Base-by-base conservation (phyloP, 1,284 basidiomycete species). In the Ganoderma lucidum region DNA sequence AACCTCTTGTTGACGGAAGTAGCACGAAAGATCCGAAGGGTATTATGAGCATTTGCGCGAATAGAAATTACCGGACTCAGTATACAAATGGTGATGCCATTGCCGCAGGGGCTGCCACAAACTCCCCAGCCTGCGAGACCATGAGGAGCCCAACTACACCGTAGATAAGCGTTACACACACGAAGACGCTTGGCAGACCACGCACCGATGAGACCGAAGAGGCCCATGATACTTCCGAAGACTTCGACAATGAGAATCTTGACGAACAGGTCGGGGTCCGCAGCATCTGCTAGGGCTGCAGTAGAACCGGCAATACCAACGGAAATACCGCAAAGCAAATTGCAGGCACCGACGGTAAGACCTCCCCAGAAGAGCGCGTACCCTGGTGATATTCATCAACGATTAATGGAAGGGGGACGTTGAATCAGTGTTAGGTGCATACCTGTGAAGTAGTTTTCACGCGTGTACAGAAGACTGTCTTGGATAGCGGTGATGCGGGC, bases 341-440 rank as follows among this genome's bases (percentile, higher is more conserved):
- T 98, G 82, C 96, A 98, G 6, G 90, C 77, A 19, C 95, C 96
- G 62, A 97, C 96, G 1, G 95, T 96, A 62, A 98, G 83, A 39
- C 96, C 96, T 53, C 96, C 96, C 93, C 96, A 98, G 86, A 98
- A 98, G 68, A 98, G 86, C 2, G 96, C 91, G 77, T 90, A 98
- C 12, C 96, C 95, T 94, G 73, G 37, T 6, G 3, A 14, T 1
- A 42, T 28, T 4, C 14, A 23, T 28, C 23, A 61, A 61, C 42
- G 23, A 23, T 23, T 23, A 32, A 6, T 30, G 23, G 32, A 66
- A 45, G 23, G 53, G 23, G 2, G 8, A 15, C 8, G 10, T 39
- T 39, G 23, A 3, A 14, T 6, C 15, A 14, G 15, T 48, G 35
- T 45, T 8, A 3, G 67, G 39, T n/a, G 78, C 83, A 59, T 70